Percentiles rank a stretch among this genome's conserved stretches.
Evolutionary conservation across 2,329 filamentous ascomycete genomes (phyloP).

Genomic region (Helotiales sp.): DNA sequence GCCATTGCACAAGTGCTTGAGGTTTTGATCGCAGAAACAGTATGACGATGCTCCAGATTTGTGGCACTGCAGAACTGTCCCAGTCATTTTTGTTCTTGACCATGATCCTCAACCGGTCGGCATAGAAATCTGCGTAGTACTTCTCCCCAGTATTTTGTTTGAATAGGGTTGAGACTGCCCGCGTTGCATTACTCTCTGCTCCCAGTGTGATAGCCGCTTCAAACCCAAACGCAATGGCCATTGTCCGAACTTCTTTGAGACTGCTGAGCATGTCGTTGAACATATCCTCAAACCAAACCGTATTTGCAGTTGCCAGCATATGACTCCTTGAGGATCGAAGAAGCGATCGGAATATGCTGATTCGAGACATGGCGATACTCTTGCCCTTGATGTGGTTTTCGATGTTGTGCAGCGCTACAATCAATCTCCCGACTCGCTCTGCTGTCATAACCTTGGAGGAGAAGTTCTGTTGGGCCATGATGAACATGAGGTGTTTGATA

Average conservation of each 20-base stretch:
- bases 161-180: conserved; percentile 68
- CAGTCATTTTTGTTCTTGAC: conserved; percentile 63
- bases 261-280: conserved; percentile 82
- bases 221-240: conserved; percentile 75
- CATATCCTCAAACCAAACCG: conserved; percentile 84
- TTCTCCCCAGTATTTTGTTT: conserved; percentile 48
- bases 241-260: conserved; percentile 74
- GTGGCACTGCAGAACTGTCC: conserved; percentile 70
- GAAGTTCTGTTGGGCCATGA: conserved; percentile 83
- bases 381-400: conserved; percentile 78
- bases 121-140: conserved; percentile 73
- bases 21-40: conserved; percentile 72
- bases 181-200: conserved; percentile 69
- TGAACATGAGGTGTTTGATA: conserved; percentile 77
- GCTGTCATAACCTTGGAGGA: conserved; percentile 73
- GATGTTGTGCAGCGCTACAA: conserved; percentile 73
- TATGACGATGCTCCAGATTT: conserved; percentile 86
- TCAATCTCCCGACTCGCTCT: conserved; percentile 71
- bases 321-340: conserved; percentile 70
- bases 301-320: conserved; percentile 73
- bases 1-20: conserved; percentile 67
- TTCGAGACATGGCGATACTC: conserved; percentile 76
- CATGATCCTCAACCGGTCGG: conserved; percentile 70
- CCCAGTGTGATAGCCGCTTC: conserved; percentile 73
- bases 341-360: conserved; percentile 79